Evolutionary conservation across 345 rosid genomes (phyloP).

Genomic region (Streptanthus diversifolius): DNA sequence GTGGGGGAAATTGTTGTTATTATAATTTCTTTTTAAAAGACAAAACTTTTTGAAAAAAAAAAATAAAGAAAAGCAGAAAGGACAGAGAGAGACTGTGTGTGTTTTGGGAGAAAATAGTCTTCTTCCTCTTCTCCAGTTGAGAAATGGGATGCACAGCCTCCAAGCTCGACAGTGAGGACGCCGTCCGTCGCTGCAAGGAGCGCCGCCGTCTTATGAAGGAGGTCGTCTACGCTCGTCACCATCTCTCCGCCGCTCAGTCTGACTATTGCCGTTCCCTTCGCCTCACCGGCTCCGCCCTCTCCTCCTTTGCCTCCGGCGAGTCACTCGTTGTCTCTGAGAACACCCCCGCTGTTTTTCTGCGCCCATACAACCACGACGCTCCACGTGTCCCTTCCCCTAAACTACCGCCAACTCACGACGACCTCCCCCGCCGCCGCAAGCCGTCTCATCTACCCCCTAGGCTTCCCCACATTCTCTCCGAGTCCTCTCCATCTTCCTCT

Average conservation of each 20-base stretch:
- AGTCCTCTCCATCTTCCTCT: constrained; percentile 61
- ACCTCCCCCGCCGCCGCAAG: constrained; percentile 29
- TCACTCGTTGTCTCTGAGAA: constrained; percentile 66
- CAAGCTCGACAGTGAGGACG: constrained; percentile 86
- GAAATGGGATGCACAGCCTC: constrained; percentile 90
- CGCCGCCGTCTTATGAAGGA: constrained; percentile 90
- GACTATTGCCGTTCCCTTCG: constrained; percentile 90
- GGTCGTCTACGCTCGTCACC: constrained; percentile 79
- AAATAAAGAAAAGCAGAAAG: not conserved
- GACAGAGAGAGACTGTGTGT: not conserved
- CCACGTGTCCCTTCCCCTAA: constrained; percentile 40
- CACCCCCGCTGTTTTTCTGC: constrained; percentile 76
- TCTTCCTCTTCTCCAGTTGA: not conserved
- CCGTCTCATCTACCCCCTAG: constrained; percentile 29
- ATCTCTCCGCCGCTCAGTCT: constrained; percentile 76
- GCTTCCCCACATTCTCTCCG: constrained; percentile 85
- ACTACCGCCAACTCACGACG: constrained; percentile 29
- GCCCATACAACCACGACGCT: constrained; percentile 24
- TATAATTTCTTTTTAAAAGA: not conserved
- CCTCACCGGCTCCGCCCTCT: constrained; percentile 77
- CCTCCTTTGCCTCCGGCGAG: constrained; percentile 66
- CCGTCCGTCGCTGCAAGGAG: constrained; percentile 88
- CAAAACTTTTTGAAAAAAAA: not conserved
- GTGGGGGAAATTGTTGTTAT: too few relatives aligned
- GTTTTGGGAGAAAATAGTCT: not conserved